Percentiles rank a stretch among this genome's conserved stretches.
Evolutionary conservation across 148 eudicot genomes (phyloP).

Genomic region (Pharnaceum exiguum): DNA sequence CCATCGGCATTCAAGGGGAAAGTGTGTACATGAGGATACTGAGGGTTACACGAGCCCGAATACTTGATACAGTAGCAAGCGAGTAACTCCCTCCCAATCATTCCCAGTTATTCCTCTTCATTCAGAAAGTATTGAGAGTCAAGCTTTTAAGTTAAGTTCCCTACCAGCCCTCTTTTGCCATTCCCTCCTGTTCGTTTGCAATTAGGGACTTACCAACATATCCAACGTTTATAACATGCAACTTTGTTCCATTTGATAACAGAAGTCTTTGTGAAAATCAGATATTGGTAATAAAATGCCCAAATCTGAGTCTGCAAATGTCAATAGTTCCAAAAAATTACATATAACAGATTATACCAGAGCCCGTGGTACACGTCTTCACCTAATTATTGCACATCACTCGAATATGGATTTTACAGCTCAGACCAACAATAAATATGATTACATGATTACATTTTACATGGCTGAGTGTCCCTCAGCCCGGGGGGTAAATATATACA

Average conservation of each 20-base stretch:
- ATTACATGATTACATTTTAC: conserved; percentile 1
- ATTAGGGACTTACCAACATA: too few species aligned
- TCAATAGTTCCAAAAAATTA: neutral
- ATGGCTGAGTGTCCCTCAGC: conserved; percentile 10
- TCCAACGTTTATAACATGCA: neutral
- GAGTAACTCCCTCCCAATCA: too few species aligned
- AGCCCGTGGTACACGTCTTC: neutral
- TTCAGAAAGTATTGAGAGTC: too few species aligned
- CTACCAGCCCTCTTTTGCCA: too few species aligned
- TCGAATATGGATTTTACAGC: neutral
- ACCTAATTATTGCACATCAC: neutral
- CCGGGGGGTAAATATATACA: conserved; percentile 71
- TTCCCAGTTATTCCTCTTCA: too few species aligned
- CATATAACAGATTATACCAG: neutral
- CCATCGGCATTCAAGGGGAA: too few species aligned
- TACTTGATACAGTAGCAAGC: too few species aligned
- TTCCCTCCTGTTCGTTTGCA: too few species aligned
- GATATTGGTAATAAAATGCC: neutral
- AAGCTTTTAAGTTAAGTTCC: too few species aligned
- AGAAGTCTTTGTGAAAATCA: neutral
- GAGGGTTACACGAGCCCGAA: too few species aligned
- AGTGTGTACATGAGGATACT: too few species aligned
- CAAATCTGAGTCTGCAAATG: conserved; percentile 10
- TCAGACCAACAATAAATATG: neutral
- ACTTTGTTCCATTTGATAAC: neutral